These are phyloP conservation scores for Tulasnella sp. DNA, from an alignment of 768 basidiomycete species.

Conservation along the genomic window DNA sequence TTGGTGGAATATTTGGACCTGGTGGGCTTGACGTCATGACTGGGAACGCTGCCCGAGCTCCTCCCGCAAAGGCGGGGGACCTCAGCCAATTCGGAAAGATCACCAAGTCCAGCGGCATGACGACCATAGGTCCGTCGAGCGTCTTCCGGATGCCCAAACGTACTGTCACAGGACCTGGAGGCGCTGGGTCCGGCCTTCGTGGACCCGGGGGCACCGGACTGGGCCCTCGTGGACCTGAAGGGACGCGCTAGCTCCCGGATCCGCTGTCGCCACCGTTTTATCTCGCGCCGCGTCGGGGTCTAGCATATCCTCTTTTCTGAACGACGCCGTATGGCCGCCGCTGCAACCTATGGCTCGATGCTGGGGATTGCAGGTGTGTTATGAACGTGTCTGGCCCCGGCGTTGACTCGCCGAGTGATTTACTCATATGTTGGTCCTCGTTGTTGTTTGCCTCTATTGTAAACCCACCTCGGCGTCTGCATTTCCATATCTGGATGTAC, in stretches of 20 bases:
- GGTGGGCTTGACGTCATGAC: slow-evolving; percentile 83
- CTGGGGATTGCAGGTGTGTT: slow-evolving; percentile 41
- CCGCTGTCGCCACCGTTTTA: slow-evolving; percentile 35
- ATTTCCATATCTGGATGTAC: slow-evolving; percentile 51
- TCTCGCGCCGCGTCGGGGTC: slow-evolving; percentile 68
- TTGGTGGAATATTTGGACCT: slow-evolving; percentile 45
- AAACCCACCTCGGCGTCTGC: too few relatives aligned
- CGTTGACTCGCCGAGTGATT: too few relatives aligned
- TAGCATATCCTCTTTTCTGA: slow-evolving; percentile 85
- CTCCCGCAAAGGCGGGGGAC: slow-evolving; percentile 71
- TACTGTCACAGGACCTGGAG: slow-evolving; percentile 34
- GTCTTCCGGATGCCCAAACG: slow-evolving; percentile 62
- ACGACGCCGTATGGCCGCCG: slow-evolving; percentile 43
- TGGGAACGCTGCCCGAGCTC: slow-evolving; percentile 35
- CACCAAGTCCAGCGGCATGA: slow-evolving; percentile 45
- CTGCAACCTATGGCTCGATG: slow-evolving; percentile 24
- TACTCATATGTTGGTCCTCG: slow-evolving; percentile 45
- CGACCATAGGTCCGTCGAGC: slow-evolving; percentile 75
- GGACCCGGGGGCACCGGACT: too few relatives aligned
- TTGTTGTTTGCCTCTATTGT: slow-evolving; percentile 31
- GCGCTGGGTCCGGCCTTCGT: slow-evolving; percentile 38
- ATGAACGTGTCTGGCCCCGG: too few relatives aligned
- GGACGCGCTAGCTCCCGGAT: slow-evolving; percentile 37
- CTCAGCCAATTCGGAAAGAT: slow-evolving; percentile 84
- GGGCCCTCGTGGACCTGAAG: slow-evolving; percentile 38